A percentile compares a stretch with the other conserved stretches of the same genome.
These are phyloP conservation scores for Beta lomatogona DNA, from an alignment of 179 eudicot genomes.

Conservation along the genomic window DNA sequence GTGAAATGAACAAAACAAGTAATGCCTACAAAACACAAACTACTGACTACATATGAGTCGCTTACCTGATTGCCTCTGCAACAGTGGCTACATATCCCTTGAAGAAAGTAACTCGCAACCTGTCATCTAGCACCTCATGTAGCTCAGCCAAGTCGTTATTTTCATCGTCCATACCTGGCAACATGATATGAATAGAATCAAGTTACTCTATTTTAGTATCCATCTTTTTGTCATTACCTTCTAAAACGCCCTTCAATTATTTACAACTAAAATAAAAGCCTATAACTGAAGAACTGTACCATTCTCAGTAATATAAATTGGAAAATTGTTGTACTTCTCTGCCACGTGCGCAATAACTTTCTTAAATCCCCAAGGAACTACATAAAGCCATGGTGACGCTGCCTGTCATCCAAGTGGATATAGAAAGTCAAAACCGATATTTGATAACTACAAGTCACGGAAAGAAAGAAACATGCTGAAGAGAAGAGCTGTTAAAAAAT, in stretches of 20 bases:
- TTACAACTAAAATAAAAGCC: not conserved
- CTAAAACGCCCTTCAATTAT: too few relatives aligned
- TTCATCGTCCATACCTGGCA: constrained; percentile 71
- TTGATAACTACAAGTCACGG: not conserved
- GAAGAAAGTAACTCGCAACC: constrained; percentile 59
- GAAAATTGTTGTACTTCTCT: constrained; percentile 60
- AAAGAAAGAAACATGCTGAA: not conserved
- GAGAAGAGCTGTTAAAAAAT: constrained; percentile 3
- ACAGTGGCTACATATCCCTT: constrained; percentile 68
- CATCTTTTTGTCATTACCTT: not conserved
- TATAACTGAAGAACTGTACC: constrained; percentile 43
- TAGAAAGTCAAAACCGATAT: not conserved
- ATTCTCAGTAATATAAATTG: constrained; percentile 71
- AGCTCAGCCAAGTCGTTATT: constrained; percentile 43
- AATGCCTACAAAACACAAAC: not conserved
- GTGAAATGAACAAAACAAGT: not conserved
- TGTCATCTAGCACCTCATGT: constrained; percentile 70
- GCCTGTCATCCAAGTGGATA: constrained; percentile 54
- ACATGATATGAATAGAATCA: not conserved
- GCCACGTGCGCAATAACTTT: constrained; percentile 55
- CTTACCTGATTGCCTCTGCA: constrained; percentile 63
- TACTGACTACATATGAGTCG: not conserved
- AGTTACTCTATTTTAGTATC: not conserved
- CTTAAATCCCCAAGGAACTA: constrained; percentile 90
- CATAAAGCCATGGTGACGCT: constrained; percentile 86